phyloP scores from a whole-genome alignment of 495 filamentous ascomycete genomes.

The Apiosordaria backusii region DNA sequence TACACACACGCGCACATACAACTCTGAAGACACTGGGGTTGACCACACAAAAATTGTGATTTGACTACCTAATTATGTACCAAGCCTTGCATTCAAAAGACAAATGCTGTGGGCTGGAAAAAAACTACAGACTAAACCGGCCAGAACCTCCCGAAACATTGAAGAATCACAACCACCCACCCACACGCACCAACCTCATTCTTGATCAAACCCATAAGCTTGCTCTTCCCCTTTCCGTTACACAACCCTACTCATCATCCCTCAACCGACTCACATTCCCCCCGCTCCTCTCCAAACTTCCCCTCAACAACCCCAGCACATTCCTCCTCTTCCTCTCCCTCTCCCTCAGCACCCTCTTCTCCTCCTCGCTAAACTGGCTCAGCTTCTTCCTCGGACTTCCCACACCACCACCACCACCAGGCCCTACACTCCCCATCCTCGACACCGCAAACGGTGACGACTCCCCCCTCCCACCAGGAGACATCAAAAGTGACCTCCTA shows the following conservation, averaged over 20 bases:
- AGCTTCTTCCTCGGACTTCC: slow-evolving; percentile 50
- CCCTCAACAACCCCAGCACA: slow-evolving; percentile 30
- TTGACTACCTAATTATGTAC: background rate
- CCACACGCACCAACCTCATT: background rate
- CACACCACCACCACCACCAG: slow-evolving; percentile 13
- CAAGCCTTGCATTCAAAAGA: background rate
- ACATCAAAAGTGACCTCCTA: slow-evolving; percentile 49
- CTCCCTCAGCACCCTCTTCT: slow-evolving; percentile 46
- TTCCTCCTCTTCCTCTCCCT: slow-evolving; percentile 26
- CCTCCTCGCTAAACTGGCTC: slow-evolving; percentile 49
- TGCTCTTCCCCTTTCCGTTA: background rate
- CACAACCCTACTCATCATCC: slow-evolving; percentile 31
- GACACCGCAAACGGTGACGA: slow-evolving; percentile 45
- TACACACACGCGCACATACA: background rate
- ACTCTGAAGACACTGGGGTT: too few relatives aligned
- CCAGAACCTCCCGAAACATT: background rate
- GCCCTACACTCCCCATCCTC: slow-evolving; percentile 36
- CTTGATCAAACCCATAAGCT: background rate
- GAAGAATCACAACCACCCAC: too few relatives aligned
- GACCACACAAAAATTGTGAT: background rate
- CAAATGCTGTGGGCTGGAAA: background rate
- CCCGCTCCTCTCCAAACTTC: slow-evolving; percentile 37
- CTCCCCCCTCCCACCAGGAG: slow-evolving; percentile 48
- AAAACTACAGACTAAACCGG: background rate
- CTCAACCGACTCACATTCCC: slow-evolving; percentile 34